These are phyloP conservation scores for Coprinellus micaceus DNA, from an alignment of 768 basidiomycete species.

Conservation along the genomic window DNA sequence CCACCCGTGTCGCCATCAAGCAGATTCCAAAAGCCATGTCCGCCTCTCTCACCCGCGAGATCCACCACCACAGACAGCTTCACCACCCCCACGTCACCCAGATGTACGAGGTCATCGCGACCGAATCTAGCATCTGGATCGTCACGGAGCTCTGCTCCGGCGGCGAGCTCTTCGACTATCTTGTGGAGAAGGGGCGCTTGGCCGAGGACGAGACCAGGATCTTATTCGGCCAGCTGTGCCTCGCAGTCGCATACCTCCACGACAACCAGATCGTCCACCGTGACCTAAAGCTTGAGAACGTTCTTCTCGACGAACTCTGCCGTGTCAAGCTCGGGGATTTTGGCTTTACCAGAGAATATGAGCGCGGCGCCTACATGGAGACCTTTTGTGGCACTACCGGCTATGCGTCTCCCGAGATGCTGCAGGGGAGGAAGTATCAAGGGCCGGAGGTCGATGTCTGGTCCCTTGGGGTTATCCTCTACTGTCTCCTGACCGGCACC, in stretches of 20 bases:
- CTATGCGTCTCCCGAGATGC: slow-evolving; percentile 91
- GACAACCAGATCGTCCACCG: slow-evolving; percentile 92
- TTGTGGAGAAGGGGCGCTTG: slow-evolving; percentile 89
- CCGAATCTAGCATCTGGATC: slow-evolving; percentile 94
- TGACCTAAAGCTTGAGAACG: slow-evolving; percentile 95
- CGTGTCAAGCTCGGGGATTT: slow-evolving; percentile 93
- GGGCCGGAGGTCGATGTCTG: slow-evolving; percentile 96
- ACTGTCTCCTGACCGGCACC: slow-evolving; percentile 84
- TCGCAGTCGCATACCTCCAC: slow-evolving; percentile 92
- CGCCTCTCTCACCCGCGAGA: slow-evolving; percentile 89
- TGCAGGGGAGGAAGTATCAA: slow-evolving; percentile 81
- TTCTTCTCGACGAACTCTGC: slow-evolving; percentile 85
- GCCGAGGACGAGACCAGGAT: slow-evolving; percentile 78
- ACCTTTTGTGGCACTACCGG: slow-evolving; percentile 96
- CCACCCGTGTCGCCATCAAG: slow-evolving; percentile 92
- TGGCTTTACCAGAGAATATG: slow-evolving; percentile 92
- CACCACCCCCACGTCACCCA: slow-evolving; percentile 96
- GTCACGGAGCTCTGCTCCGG: slow-evolving; percentile 96
- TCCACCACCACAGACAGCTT: slow-evolving; percentile 95
- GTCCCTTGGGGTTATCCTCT: slow-evolving; percentile 92
- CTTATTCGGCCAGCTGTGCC: slow-evolving; percentile 94
- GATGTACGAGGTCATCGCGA: slow-evolving; percentile 97
- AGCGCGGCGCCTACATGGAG: slow-evolving; percentile 73
- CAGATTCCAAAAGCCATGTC: slow-evolving; percentile 96
- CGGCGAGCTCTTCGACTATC: slow-evolving; percentile 97